Base-by-base conservation (phyloP, 768 basidiomycete genomes). In the Kwoniella mangroviensis region DNA sequence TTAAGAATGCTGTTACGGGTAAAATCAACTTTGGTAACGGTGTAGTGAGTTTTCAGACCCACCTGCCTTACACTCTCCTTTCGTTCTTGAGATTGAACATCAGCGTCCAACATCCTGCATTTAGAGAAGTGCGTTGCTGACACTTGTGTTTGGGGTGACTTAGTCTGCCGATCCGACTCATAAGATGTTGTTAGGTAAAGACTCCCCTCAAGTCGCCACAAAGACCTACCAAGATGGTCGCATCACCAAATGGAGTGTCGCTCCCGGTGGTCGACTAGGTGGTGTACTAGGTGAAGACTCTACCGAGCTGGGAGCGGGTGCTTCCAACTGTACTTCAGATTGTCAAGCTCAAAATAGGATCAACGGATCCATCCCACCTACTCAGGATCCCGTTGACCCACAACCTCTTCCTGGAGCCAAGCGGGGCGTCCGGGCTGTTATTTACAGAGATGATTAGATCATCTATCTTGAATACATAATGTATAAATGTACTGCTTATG, bases 171-270 rank as follows among this genome's bases (percentile, higher is more conserved):
- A 64, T 17, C 13, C 45, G 21, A 54, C 43, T 5, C 63, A 64
- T n/a, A 64, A 64, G 45, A 64, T 64, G 63, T 45, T 64, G 11
- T 45, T 64, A 21, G 63, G 63, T 21, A 64, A 64, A 64, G 63
- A 64, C 26, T 49, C 43, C 52, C 63, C 63, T 10, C 63, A 64
- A 28, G 63, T 64, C 15, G 63, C 63, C 43, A 64, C 63, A 28
- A 64, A 64, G 63, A 64, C 63, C 43, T 64, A 64, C 63, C 63
- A 64, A 64, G 63, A 64, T 54, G 63, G 63, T 17, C 63, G 63
- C 9, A 64, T 45, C 5, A 64, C 63, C 42, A 64, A 52, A 34
- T 64, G 63, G 63, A 51, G 21, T 52, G 63, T 64, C 42, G 2
- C 63, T 54, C 45, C 63, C 5, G 63, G 63, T 22, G 63, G 63